These are phyloP conservation scores for Suillus tomentosus DNA, from an alignment of 768 basidiomycete genomes.

Conservation along the genomic window DNA sequence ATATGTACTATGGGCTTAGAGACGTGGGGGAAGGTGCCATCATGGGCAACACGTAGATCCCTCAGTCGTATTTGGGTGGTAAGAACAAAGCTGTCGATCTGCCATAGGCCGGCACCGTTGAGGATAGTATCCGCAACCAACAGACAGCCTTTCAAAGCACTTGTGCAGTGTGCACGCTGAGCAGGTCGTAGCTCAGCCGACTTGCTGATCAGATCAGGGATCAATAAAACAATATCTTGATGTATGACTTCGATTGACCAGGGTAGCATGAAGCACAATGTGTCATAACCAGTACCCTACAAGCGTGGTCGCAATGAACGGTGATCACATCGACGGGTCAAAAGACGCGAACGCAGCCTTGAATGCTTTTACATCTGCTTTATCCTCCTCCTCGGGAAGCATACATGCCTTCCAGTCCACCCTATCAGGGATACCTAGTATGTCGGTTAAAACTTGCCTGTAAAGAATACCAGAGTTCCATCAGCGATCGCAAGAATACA, in stretches of 20 bases:
- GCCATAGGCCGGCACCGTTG: slow-evolving; percentile 43
- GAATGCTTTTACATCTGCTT: slow-evolving; percentile 78
- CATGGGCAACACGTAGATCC: slow-evolving; percentile 53
- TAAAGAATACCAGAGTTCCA: slow-evolving; percentile 13
- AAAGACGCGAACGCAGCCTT: slow-evolving; percentile 81
- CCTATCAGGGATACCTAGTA: slow-evolving; percentile 77
- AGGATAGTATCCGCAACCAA: slow-evolving; percentile 51
- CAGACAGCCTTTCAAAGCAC: slow-evolving; percentile 31
- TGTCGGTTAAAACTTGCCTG: slow-evolving; percentile 79
- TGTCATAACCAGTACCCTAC: neutral
- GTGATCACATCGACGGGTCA: slow-evolving; percentile 48
- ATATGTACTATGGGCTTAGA: neutral
- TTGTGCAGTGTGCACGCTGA: slow-evolving; percentile 44
- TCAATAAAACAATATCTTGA: neutral
- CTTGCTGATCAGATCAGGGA: slow-evolving; percentile 2
- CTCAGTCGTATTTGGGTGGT: neutral
- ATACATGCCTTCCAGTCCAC: slow-evolving; percentile 92
- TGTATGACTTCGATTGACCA: neutral
- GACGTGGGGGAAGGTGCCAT: slow-evolving; percentile 44
- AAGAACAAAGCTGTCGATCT: slow-evolving; percentile 34
- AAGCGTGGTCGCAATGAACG: neutral
- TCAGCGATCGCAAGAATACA: slow-evolving; percentile 8
- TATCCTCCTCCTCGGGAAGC: slow-evolving; percentile 83
- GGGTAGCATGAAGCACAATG: neutral
- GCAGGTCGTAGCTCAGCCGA: slow-evolving; percentile 48